A percentile compares a stretch with the other conserved stretches of the same genome.
Evolutionary conservation across 208 protist species (phyloP).

Genomic region (Polymyxa betae): DNA sequence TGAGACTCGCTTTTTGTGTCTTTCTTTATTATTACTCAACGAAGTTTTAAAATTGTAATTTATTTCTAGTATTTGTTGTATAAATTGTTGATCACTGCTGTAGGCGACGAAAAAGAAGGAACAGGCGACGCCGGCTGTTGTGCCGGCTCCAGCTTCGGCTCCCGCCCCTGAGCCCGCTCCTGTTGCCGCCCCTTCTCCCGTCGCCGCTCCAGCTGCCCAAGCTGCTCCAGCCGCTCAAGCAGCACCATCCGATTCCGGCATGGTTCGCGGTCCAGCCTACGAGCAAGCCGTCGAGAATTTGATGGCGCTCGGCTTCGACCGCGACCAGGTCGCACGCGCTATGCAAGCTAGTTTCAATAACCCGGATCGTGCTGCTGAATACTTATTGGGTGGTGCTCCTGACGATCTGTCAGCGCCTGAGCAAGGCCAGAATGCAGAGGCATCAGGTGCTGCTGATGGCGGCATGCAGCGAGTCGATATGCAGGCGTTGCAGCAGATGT

Average conservation of each 20-base stretch:
- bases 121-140: not conserved
- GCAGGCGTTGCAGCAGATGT: not conserved
- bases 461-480: not conserved
- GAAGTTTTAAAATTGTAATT: too few relatives aligned
- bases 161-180: not conserved
- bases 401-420: not conserved
- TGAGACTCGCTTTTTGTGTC: too few relatives aligned
- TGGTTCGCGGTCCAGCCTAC: constrained; percentile 38
- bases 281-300: constrained; percentile 8
- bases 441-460: not conserved
- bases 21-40: too few relatives aligned
- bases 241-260: not conserved
- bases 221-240: not conserved
- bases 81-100: not conserved
- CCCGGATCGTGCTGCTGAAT: constrained; percentile 10
- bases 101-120: constrained; percentile 47
- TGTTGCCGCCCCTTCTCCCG: not conserved
- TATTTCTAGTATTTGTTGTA: not conserved
- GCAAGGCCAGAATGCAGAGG: not conserved
- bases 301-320: constrained; percentile 12
- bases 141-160: not conserved
- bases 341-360: constrained; percentile 53
- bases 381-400: constrained; percentile 19
- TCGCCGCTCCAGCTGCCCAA: not conserved
- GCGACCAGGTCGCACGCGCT: constrained; percentile 9